Conservation (phyloP, 2,329 filamentous ascomycete species). For the Colletotrichum sp. region DNA sequence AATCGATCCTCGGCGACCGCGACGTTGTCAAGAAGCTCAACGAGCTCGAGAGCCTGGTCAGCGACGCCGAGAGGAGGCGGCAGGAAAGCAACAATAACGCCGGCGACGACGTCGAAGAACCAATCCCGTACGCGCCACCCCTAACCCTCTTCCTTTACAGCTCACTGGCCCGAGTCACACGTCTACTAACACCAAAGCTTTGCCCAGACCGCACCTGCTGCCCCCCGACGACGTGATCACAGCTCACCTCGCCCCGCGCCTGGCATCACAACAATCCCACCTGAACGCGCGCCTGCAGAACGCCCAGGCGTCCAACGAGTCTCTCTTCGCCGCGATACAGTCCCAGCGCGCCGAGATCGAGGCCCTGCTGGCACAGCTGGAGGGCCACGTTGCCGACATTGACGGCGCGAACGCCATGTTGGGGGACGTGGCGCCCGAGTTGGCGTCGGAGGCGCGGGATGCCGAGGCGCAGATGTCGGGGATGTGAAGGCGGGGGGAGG, state of each 20-base stretch:
- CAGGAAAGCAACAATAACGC: conserved; percentile 27
- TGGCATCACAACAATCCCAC: conserved; percentile 57
- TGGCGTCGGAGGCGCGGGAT: conserved; percentile 54
- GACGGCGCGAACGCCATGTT: conserved; percentile 56
- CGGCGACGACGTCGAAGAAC: conserved; percentile 28
- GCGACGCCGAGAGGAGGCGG: conserved; percentile 49
- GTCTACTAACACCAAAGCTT: not conserved
- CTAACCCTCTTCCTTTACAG: not conserved
- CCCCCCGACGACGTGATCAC: conserved; percentile 56
- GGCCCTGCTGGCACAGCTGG: conserved; percentile 52
- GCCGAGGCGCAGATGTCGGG: conserved; percentile 45
- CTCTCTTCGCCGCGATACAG: conserved; percentile 54
- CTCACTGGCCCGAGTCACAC: not conserved
- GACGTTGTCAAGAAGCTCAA: conserved; percentile 63
- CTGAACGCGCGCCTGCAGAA: conserved; percentile 64
- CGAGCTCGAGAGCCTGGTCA: conserved; percentile 60
- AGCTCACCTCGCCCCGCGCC: conserved; percentile 60
- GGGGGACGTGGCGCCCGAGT: conserved; percentile 48
- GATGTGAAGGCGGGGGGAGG: not conserved
- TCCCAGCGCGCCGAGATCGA: conserved; percentile 61
- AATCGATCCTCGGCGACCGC: conserved; percentile 54
- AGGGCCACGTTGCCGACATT: conserved; percentile 58
- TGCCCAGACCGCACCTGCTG: conserved; percentile 58
- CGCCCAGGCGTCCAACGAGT: conserved; percentile 60
- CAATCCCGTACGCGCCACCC: conserved; percentile 48